Evolutionary conservation across 306 rosid species (phyloP).

Genomic region (Fragaria iinumae): DNA sequence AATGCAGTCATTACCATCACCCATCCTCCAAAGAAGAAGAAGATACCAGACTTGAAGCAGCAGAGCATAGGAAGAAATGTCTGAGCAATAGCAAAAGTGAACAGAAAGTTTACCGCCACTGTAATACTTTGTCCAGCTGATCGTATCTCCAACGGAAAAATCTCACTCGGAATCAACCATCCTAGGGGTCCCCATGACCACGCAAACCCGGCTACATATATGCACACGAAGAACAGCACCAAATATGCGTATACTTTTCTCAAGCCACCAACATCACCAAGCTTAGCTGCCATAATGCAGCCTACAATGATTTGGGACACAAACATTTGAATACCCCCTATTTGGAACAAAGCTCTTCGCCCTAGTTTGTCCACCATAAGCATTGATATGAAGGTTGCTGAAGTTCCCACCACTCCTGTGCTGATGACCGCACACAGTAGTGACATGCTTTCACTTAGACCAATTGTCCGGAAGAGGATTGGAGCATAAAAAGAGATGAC

Average conservation of each 20-base stretch:
- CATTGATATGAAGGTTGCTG: constrained; percentile 59
- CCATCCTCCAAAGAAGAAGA: constrained; percentile 65
- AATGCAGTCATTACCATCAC: constrained; percentile 55
- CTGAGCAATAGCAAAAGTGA: constrained; percentile 62
- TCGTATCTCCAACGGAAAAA: constrained; percentile 55
- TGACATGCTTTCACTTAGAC: constrained; percentile 56
- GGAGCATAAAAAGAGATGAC: constrained; percentile 64
- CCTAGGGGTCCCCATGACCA: constrained; percentile 83
- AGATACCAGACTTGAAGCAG: constrained; percentile 52
- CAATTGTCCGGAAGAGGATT: constrained; percentile 52
- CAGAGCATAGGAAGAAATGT: constrained; percentile 57
- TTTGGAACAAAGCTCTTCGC: constrained; percentile 47
- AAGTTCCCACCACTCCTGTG: constrained; percentile 42
- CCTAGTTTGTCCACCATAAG: constrained; percentile 59
- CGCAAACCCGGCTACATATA: constrained; percentile 60
- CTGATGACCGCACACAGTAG: constrained; percentile 40
- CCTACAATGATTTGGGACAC: constrained; percentile 46
- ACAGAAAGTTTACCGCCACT: constrained; percentile 52
- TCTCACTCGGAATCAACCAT: constrained; percentile 71
- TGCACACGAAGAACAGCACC: constrained; percentile 44
- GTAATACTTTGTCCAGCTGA: constrained; percentile 56
- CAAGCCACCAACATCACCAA: constrained; percentile 53
- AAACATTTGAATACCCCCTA: constrained; percentile 65
- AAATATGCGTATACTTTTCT: constrained; percentile 40
- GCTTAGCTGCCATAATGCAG: constrained; percentile 42